Percentiles rank a stretch among this genome's conserved stretches.
Conservation (phyloP, 139 green algal genomes). For the Picochlorum costavermella region DNA sequence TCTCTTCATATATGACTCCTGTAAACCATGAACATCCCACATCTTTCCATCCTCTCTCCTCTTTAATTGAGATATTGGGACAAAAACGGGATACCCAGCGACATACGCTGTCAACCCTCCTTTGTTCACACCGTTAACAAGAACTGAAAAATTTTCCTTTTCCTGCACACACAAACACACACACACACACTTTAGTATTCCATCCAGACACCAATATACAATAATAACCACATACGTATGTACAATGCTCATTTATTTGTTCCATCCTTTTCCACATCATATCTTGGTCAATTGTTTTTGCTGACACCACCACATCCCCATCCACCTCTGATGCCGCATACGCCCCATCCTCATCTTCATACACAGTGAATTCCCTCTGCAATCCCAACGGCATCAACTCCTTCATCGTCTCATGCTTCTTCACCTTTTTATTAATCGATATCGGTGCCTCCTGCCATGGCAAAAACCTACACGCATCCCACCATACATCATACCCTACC, state of each 20-base stretch:
- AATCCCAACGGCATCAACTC: background rate
- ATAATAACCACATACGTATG: conserved; percentile 6
- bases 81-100: conserved; percentile 29
- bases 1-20: background rate
- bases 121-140: conserved; percentile 23
- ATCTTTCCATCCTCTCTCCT: conserved; percentile 13
- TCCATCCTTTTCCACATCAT: conserved; percentile 31
- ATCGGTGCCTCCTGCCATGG: background rate
- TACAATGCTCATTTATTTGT: conserved; percentile 34
- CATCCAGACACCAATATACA: background rate
- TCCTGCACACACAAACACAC: conserved; percentile 13
- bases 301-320: conserved; percentile 34
- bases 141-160: conserved; percentile 29
- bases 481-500: too few species aligned
- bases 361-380: background rate
- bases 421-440: conserved; percentile 1
- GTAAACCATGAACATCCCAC: conserved; percentile 15
- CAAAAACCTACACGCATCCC: background rate
- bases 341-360: background rate
- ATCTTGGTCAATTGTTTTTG: conserved; percentile 25
- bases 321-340: background rate
- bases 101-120: conserved; percentile 31
- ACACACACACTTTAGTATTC: background rate
- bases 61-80: conserved; percentile 34
- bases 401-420: conserved; percentile 5